phyloP scores from a whole-genome alignment of 352 stramenopile genomes.

The Aphanomyces cochlioides region DNA sequence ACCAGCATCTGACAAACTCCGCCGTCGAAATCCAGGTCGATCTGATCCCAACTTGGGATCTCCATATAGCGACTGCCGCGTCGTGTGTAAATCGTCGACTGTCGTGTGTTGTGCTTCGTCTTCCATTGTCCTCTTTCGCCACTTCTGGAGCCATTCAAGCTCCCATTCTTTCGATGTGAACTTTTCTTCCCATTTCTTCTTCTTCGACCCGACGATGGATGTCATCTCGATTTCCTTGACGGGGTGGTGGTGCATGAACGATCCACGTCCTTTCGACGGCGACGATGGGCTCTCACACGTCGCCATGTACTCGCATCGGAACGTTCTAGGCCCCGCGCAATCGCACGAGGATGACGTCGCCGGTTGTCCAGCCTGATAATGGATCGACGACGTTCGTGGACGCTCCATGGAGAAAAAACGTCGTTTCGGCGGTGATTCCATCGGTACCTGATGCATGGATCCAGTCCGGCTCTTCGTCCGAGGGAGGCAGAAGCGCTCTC shows the following conservation, averaged over 20 bases:
- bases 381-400: slow-evolving; percentile 1
- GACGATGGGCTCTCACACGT: slow-evolving; percentile 9
- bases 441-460: slow-evolving; percentile 8
- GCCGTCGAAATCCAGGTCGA: slow-evolving; percentile 19
- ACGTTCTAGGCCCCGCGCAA: slow-evolving; percentile 16
- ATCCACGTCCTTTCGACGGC: neutral
- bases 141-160: slow-evolving; percentile 28
- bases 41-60: neutral
- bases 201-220: slow-evolving; percentile 18
- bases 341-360: slow-evolving; percentile 7
- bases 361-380: slow-evolving; percentile 13
- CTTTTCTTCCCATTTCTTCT: slow-evolving; percentile 32
- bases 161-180: slow-evolving; percentile 30
- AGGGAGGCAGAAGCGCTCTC: slow-evolving; percentile 20
- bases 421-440: slow-evolving; percentile 1
- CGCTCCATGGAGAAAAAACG: slow-evolving; percentile 27
- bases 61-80: neutral
- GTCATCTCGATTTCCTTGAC: slow-evolving; percentile 25
- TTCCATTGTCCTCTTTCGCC: slow-evolving; percentile 1
- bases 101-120: slow-evolving; percentile 2
- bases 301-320: slow-evolving; percentile 14
- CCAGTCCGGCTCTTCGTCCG: neutral
- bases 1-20: slow-evolving; percentile 21
- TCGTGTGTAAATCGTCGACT: neutral
- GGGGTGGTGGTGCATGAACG: neutral